Conservation (phyloP, 805 yeast species). For the Wickerhamiella bombiphila region DNA sequence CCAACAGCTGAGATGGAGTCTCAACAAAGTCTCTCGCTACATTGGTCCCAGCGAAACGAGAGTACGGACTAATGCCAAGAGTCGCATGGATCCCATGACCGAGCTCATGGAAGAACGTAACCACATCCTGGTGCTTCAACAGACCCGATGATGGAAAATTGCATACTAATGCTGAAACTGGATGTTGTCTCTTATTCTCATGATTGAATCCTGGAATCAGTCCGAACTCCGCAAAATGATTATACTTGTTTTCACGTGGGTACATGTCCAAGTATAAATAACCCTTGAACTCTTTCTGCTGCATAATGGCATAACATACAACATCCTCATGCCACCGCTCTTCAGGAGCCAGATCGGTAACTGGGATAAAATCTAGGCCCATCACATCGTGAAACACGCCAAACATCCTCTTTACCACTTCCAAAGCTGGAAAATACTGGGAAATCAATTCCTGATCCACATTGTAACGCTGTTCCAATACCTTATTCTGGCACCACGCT, state of each 20-base stretch:
- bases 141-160: conserved; percentile 71
- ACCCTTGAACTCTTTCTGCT: conserved; percentile 58
- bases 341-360: too few species aligned
- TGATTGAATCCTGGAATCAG: conserved; percentile 6
- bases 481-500: conserved; percentile 47
- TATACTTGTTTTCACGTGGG: conserved; percentile 76
- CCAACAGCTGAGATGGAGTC: conserved; percentile 82
- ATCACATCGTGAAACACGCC: conserved; percentile 55
- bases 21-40: conserved; percentile 82
- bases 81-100: conserved; percentile 81
- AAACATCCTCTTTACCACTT: conserved; percentile 56
- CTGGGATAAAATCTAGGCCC: conserved; percentile 48
- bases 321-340: conserved; percentile 73
- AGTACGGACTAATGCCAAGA: conserved; percentile 47
- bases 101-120: conserved; percentile 76
- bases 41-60: conserved; percentile 61
- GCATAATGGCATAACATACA: conserved; percentile 41
- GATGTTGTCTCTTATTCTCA: conserved; percentile 31
- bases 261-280: conserved; percentile 69
- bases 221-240: conserved; percentile 70
- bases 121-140: conserved; percentile 62
- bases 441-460: conserved; percentile 60
- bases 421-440: conserved; percentile 63
- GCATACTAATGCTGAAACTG: conserved; percentile 69
- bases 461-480: conserved; percentile 51